Evolutionary conservation across 441 rosid species (phyloP).

Genomic region (Hura crepitans): DNA sequence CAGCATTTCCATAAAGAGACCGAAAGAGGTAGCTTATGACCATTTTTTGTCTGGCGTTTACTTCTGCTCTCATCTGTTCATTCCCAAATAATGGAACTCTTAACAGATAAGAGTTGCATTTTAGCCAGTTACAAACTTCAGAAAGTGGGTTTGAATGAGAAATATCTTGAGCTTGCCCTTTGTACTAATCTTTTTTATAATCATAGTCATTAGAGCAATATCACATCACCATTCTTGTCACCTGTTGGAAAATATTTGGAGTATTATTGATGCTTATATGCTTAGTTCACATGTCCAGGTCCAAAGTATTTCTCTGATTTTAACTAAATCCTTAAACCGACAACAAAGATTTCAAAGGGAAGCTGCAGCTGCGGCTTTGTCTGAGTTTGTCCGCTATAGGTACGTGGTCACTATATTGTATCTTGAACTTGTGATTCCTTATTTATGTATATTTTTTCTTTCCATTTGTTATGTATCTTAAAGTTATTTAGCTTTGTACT

Average conservation of each 20-base stretch:
- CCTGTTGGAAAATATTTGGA: neutral
- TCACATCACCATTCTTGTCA: neutral
- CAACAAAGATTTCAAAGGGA: conserved; percentile 78
- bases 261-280: neutral
- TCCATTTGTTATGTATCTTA: neutral
- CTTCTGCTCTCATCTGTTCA: neutral
- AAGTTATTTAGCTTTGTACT: neutral
- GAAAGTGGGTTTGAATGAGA: neutral
- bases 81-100: neutral
- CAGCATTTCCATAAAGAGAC: conserved; percentile 94
- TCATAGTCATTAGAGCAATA: neutral
- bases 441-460: neutral
- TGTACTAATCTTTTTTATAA: neutral
- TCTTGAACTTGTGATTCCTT: conserved; percentile 11
- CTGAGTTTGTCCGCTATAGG: conserved; percentile 94
- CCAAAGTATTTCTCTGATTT: conserved; percentile 64
- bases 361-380: conserved; percentile 97
- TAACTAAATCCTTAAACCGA: conserved; percentile 76
- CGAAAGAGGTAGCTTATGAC: conserved; percentile 73
- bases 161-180: neutral
- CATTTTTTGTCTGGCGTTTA: neutral
- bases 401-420: conserved; percentile 24
- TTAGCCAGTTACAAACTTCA: neutral
- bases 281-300: conserved; percentile 47
- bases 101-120: neutral